Evolutionary conservation across 768 basidiomycete genomes (phyloP), one percentile per base, ranked within the genome.

Genomic region (Phanerochaete sordida): DNA sequence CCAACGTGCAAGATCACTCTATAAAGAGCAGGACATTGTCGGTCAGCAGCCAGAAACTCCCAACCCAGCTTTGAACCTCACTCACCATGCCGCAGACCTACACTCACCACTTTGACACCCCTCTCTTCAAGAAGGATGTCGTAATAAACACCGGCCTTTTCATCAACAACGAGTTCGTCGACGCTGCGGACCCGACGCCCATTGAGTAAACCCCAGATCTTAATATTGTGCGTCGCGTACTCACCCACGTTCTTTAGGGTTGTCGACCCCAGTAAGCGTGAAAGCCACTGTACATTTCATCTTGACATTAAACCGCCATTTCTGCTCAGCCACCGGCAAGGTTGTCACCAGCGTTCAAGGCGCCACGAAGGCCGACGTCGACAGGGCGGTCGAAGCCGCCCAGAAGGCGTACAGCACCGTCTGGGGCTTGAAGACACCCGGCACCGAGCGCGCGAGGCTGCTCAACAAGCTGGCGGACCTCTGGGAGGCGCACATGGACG

Each of bases 401-500:
- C 8, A 19, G 39, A 4, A 4, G 78, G 81, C 1, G 5, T 26
- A 5, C 47, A 11, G 8, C 6, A 12, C 47, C 15, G 5, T 13
- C n/a, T 27, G 16, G 35, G 35, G 48, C 39, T 7, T 15, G 4
- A 46, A 51, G 8, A 21, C 65, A 48, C 74, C 39, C 19, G 39
- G 39, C 19, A 9, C 8, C 39, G 30, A 7, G 44, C 30, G 31
- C 28, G n/a, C 26, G 7, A 47, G 67, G 84, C 39, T 43, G 78
- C 56, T 81, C 61, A 24, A 43, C 39, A 43, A 43, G 19, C 19
- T 43, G 7, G 84, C 79, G 13, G 74, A 78, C 33, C 70, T 84
- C 24, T 79, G 86, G 66, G 81, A 82, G 57, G 61, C 74, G 57
- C 71, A 84, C 69, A 66, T 67, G 15, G 78, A 79, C 13, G 75